These are phyloP conservation scores for Leccinellum rugosiceps DNA, from an alignment of 768 basidiomycete species.

Conservation along the genomic window DNA sequence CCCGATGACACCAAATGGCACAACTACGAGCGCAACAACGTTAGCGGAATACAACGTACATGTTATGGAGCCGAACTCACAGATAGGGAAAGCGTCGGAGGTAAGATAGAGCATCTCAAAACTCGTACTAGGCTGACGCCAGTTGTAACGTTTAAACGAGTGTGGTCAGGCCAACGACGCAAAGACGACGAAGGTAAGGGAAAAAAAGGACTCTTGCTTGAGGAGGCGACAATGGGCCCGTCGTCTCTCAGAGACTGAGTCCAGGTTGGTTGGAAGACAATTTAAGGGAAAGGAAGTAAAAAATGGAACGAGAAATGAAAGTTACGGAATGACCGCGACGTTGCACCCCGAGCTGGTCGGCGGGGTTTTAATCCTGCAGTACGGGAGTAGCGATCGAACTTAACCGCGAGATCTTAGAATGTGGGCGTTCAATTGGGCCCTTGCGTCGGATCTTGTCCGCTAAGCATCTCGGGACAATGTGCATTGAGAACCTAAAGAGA, in stretches of 20 bases:
- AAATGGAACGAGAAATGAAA: not conserved
- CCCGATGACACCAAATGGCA: slow-evolving; percentile 89
- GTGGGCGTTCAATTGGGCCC: not conserved
- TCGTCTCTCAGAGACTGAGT: not conserved
- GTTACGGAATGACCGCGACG: not conserved
- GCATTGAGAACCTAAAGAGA: not conserved
- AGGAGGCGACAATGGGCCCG: not conserved
- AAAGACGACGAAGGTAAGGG: slow-evolving; percentile 6
- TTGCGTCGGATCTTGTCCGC: not conserved
- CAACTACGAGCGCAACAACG: slow-evolving; percentile 48
- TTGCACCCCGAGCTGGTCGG: not conserved
- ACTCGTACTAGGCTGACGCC: not conserved
- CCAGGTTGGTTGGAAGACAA: not conserved
- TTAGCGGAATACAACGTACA: not conserved
- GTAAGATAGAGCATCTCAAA: slow-evolving; percentile 79
- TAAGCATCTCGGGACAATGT: not conserved
- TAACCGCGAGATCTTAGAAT: too few species aligned
- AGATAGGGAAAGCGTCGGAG: slow-evolving; percentile 86
- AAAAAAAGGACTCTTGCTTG: not conserved
- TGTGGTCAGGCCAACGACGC: slow-evolving; percentile 7
- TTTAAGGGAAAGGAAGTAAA: not conserved
- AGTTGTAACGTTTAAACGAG: slow-evolving; percentile 10
- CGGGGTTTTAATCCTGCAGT: not conserved
- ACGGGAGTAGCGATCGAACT: too few species aligned
- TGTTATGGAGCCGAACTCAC: slow-evolving; percentile 46